These are phyloP conservation scores for Blastocystis sp. DNA, from an alignment of 352 stramenopile species.

Conservation along the genomic window DNA sequence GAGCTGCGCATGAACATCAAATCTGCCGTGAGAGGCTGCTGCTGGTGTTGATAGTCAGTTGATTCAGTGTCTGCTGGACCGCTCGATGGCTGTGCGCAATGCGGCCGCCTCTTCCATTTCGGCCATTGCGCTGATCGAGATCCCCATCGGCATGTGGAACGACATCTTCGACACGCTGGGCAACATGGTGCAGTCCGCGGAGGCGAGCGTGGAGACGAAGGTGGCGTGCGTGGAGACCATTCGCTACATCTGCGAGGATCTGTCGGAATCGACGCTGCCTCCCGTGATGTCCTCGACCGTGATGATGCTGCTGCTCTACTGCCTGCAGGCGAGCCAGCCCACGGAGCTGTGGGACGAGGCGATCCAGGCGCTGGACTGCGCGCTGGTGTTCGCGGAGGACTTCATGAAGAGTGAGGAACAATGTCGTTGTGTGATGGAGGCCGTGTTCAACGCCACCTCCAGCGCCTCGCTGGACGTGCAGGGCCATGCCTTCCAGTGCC, in stretches of 20 bases:
- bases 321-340: not conserved
- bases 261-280: not conserved
- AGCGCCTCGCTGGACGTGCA: constrained; percentile 4
- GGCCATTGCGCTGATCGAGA: constrained; percentile 62
- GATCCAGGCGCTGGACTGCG: constrained; percentile 21
- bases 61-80: constrained; percentile 23
- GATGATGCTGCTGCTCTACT: constrained; percentile 30
- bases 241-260: constrained; percentile 67
- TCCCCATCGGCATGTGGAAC: constrained; percentile 53
- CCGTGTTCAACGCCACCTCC: not conserved
- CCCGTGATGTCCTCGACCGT: not conserved
- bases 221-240: constrained; percentile 46
- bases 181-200: not conserved
- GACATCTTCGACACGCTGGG: constrained; percentile 32
- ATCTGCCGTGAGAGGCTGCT: not conserved
- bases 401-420: constrained; percentile 21
- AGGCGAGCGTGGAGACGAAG: not conserved
- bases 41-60: constrained; percentile 1
- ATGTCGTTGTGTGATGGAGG: constrained; percentile 14
- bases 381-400: not conserved
- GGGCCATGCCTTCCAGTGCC: constrained; percentile 21
- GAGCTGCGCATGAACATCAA: constrained; percentile 9
- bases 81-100: constrained; percentile 12
- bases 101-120: constrained; percentile 61
- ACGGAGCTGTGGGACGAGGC: constrained; percentile 26